A percentile compares a stretch with the other conserved stretches of the same genome.
Evolutionary conservation across 2,329 filamentous ascomycete genomes (phyloP).

Genomic region (Colletotrichum simmondsii): DNA sequence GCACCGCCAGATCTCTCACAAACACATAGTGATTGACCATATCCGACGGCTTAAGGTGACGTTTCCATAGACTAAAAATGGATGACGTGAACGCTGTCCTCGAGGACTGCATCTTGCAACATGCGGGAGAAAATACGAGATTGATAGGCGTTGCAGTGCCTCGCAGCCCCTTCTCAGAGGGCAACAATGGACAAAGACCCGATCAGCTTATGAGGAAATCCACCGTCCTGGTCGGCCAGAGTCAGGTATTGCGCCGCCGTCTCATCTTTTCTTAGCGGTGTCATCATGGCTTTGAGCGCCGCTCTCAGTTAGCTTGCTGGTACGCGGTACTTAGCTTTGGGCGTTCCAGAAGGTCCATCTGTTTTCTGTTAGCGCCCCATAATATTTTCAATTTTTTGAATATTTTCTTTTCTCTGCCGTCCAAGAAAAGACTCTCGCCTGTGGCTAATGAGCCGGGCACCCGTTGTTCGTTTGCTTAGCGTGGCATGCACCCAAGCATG

Average conservation of each 20-base stretch:
- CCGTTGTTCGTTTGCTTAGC: slow-evolving; percentile 5
- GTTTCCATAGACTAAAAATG: not conserved
- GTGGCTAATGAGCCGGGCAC: slow-evolving; percentile 14
- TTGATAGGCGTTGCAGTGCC: not conserved
- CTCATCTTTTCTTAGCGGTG: slow-evolving; percentile 25
- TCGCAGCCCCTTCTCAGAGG: not conserved
- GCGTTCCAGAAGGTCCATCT: slow-evolving; percentile 12
- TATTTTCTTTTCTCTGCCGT: not conserved
- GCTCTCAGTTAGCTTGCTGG: slow-evolving; percentile 16
- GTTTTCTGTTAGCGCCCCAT: slow-evolving; percentile 7
- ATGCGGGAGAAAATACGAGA: not conserved
- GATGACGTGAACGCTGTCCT: not conserved
- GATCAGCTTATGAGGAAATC: not conserved
- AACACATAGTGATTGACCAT: no score
- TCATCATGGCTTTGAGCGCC: slow-evolving; percentile 5
- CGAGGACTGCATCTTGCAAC: not conserved
- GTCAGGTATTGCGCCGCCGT: slow-evolving; percentile 19
- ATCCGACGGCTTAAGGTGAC: no score
- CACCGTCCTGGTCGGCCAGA: not conserved
- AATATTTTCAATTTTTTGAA: not conserved
- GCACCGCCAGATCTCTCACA: no score
- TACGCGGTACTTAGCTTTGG: not conserved
- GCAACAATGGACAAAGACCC: not conserved
- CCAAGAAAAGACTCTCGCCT: not conserved
- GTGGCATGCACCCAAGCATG: slow-evolving; percentile 1